phyloP scores from a whole-genome alignment of 2,329 filamentous ascomycete genomes.

The Gremmenia infestans region DNA sequence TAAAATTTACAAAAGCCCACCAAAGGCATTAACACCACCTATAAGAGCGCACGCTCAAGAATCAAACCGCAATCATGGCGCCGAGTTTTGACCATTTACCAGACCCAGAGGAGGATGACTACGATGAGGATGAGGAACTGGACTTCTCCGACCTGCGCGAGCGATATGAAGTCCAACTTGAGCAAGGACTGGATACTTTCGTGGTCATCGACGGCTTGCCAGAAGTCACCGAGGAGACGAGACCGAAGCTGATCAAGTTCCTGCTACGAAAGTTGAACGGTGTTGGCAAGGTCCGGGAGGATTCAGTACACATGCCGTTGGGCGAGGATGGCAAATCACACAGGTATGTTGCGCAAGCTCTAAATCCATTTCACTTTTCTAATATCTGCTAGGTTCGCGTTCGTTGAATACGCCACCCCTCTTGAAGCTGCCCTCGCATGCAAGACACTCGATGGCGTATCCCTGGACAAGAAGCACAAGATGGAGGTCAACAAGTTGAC shows the following conservation, averaged over 20 bases:
- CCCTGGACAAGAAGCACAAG: constrained; percentile 95
- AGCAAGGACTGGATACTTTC: constrained; percentile 94
- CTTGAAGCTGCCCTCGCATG: constrained; percentile 86
- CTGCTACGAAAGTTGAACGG: constrained; percentile 86
- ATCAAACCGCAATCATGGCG: constrained; percentile 63
- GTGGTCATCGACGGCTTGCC: constrained; percentile 94
- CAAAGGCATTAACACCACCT: constrained; percentile 1
- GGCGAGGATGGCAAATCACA: constrained; percentile 81
- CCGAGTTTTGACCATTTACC: constrained; percentile 88
- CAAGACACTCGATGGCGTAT: constrained; percentile 77
- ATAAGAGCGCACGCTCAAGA: constrained; percentile 1
- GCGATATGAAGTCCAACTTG: constrained; percentile 91
- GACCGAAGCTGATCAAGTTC: constrained; percentile 93
- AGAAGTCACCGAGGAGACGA: constrained; percentile 81
- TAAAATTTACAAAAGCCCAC: constrained; percentile 12
- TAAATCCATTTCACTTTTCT: constrained; percentile 9
- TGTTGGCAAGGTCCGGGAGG: constrained; percentile 79
- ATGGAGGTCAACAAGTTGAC: constrained; percentile 96
- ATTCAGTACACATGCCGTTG: constrained; percentile 90
- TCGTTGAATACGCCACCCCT: constrained; percentile 90
- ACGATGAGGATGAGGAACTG: constrained; percentile 88
- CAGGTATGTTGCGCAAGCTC: constrained; percentile 53
- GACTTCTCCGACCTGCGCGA: constrained; percentile 92
- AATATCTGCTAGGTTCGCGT: constrained; percentile 67
- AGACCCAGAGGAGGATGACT: constrained; percentile 81